Evolutionary conservation across 495 filamentous ascomycete species (phyloP).

Genomic region (Neurospora sp.): DNA sequence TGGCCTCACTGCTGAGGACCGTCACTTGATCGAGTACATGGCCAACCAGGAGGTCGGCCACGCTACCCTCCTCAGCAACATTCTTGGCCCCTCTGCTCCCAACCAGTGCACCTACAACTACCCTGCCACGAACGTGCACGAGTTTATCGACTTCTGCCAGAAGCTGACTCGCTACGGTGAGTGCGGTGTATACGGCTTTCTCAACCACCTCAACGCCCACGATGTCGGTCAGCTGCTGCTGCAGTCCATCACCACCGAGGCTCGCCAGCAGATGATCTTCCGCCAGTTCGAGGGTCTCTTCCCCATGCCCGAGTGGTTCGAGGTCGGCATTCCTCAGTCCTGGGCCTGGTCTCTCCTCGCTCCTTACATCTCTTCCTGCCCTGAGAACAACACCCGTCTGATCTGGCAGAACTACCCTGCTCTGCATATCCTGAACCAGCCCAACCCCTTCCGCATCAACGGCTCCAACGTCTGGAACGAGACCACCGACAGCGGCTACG

Average conservation of each 20-base stretch:
- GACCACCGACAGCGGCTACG: slow-evolving; percentile 35
- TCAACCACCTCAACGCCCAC: slow-evolving; percentile 69
- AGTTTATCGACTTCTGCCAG: slow-evolving; percentile 81
- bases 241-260: slow-evolving; percentile 73
- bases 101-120: slow-evolving; percentile 75
- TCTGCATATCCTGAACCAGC: slow-evolving; percentile 64
- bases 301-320: slow-evolving; percentile 81
- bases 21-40: slow-evolving; percentile 72
- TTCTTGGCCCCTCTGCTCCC: slow-evolving; percentile 66
- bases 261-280: slow-evolving; percentile 82
- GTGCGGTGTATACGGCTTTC: slow-evolving; percentile 74
- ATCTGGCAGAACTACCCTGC: slow-evolving; percentile 85
- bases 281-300: slow-evolving; percentile 77
- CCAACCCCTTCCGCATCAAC: slow-evolving; percentile 55
- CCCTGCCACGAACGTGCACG: slow-evolving; percentile 63
- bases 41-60: slow-evolving; percentile 78
- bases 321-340: slow-evolving; percentile 69
- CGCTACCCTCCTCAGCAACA: slow-evolving; percentile 68
- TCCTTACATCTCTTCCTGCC: slow-evolving; percentile 75
- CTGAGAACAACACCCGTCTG: slow-evolving; percentile 60
- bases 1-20: slow-evolving; percentile 58
- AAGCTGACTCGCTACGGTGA: slow-evolving; percentile 78
- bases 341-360: slow-evolving; percentile 84
- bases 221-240: slow-evolving; percentile 63
- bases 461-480: slow-evolving; percentile 46